Evolutionary conservation across 148 eudicot genomes (phyloP), one percentile per base, ranked within the genome.

Genomic region (Rhododendron simsii): DNA sequence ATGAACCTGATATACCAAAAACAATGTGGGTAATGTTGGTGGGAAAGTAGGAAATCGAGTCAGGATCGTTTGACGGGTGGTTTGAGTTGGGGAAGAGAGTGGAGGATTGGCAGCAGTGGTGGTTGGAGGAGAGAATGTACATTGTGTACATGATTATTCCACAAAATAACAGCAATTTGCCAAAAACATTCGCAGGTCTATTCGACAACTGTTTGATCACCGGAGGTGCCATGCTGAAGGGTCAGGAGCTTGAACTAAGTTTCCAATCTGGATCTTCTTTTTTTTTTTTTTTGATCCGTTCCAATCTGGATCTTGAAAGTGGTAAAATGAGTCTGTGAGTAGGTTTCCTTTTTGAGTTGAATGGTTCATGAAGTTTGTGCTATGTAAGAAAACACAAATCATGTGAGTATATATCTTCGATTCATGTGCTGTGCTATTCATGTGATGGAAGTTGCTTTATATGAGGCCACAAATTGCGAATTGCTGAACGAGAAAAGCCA

Each of bases 11-110:
- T 35, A 92, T 91, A 16, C 92, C 95, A 57, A 95, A 91, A 39
- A 90, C 91, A 30, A 95, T 63, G 89, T 93, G 94, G 84, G 81
- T 88, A 16, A 89, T 85, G 41, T 93, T 88, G 2, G 95, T 93
- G 11, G 90, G 86, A 39, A 86, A n/a, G 37, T 44, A 23, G 26
- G 77, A 26, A 26, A 10, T 35, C 8, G 51, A 63, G 13, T 7
- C 33, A 1, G 47, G 44, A 63, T 71, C 9, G 7, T 81, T 35
- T 18, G 15, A 30, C 14, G 21, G 15, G 75, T 26, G 61, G 44
- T 33, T 35, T 35, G 77, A 47, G 45, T 74, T 74, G 21, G 84
- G 39, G 50, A 86, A 50, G 74, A 50, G 78, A 26, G 35, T 80
- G 51, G 88, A 83, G 35, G 90, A 41, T 44, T 81, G 47, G 85